Evolutionary conservation across 176 grass and related monocot genomes (phyloP).

Genomic region (Panicum miliaceum): DNA sequence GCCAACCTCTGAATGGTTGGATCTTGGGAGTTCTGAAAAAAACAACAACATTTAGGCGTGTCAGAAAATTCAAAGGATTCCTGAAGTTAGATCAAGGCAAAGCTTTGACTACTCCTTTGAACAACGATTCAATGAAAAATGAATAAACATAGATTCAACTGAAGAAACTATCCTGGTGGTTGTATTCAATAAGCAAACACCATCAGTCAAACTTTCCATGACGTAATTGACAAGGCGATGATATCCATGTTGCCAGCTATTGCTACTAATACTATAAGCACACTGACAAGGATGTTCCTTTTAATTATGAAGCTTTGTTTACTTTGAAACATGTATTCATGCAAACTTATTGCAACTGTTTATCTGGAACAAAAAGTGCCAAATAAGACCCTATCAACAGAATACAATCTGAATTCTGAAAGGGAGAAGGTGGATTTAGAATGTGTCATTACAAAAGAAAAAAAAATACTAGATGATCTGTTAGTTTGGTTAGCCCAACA

Average conservation of each 20-base stretch:
- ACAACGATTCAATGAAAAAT: neutral
- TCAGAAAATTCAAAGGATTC: constrained; percentile 23
- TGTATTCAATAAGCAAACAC: neutral
- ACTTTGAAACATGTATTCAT: neutral
- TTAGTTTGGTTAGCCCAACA: neutral
- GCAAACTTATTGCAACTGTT: neutral
- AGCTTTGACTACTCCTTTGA: constrained; percentile 10
- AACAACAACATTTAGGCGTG: constrained; percentile 6
- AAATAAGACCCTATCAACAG: neutral
- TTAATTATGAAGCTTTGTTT: neutral
- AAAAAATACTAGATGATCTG: neutral
- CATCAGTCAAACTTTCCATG: neutral
- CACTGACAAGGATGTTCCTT: neutral
- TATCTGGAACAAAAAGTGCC: neutral
- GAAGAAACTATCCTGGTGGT: neutral
- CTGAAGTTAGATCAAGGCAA: neutral
- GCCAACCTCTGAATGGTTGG: constrained; percentile 10
- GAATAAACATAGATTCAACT: constrained; percentile 8
- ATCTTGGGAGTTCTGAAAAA: constrained; percentile 6
- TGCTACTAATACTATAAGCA: neutral
- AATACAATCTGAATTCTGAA: neutral
- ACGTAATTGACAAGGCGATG: neutral
- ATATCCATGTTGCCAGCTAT: neutral
- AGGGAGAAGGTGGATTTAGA: constrained; percentile 7
- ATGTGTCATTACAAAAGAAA: neutral